Conservation (phyloP, 306 rosid genomes). For the Neltuma alba region DNA sequence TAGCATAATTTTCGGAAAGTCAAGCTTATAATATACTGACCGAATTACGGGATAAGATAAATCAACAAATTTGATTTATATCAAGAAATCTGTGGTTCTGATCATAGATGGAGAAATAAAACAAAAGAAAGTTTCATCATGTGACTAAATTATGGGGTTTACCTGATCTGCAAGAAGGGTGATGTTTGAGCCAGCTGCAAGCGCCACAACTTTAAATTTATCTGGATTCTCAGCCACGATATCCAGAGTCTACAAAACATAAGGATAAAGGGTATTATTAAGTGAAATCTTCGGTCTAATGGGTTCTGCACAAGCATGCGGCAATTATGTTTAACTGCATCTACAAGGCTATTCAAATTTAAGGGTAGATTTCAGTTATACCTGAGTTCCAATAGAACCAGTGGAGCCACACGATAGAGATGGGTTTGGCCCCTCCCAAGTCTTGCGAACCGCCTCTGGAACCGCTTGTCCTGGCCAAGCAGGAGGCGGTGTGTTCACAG, state of each 20-base stretch:
- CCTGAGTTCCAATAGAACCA: not conserved
- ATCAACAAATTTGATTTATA: slow-evolving; percentile 5
- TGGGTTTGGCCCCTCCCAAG: not conserved
- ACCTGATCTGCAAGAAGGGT: slow-evolving; percentile 97
- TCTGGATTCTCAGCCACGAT: slow-evolving; percentile 91
- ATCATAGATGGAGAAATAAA: not conserved
- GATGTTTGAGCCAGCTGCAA: slow-evolving; percentile 90
- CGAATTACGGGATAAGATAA: slow-evolving; percentile 6
- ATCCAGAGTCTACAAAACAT: slow-evolving; percentile 62
- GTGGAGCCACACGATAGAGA: not conserved
- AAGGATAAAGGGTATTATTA: not conserved
- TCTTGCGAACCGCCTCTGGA: not conserved
- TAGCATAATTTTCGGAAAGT: too few relatives aligned
- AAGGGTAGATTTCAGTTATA: not conserved
- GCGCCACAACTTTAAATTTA: slow-evolving; percentile 73
- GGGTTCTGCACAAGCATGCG: not conserved
- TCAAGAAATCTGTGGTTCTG: not conserved
- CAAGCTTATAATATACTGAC: not conserved
- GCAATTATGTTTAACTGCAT: not conserved
- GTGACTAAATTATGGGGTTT: too few relatives aligned
- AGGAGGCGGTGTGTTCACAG: not conserved
- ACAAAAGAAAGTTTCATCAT: not conserved
- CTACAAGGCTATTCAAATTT: not conserved
- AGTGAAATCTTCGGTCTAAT: not conserved
- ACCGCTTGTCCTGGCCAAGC: not conserved